Evolutionary conservation across 2,329 filamentous ascomycete species (phyloP), one percentile per base, ranked within the genome.

Genomic region (Alternaria infectoria): DNA sequence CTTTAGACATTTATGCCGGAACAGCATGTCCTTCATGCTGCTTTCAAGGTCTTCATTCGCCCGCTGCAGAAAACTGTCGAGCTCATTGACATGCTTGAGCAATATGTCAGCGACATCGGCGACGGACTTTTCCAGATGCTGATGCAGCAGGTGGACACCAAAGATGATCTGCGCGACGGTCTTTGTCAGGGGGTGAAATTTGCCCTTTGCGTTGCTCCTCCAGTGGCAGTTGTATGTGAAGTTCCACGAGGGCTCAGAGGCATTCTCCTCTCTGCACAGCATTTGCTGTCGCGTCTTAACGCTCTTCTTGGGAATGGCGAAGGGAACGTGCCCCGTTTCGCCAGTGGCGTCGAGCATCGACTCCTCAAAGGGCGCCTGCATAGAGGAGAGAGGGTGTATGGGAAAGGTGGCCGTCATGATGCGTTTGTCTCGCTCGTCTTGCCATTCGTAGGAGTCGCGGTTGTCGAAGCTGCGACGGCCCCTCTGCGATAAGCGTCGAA

Each of bases 91-190:
- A 79, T 98, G 95, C 13, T 88, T 89, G 75, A 97, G 93, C 59
- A 98, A 85, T 57, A 98, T 98, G 68, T 87, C 89, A 67, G 97
- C 90, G 12, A 97, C 95, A 77, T 97, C 92, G 32, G 89, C 86
- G 69, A 97, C 92, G 70, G 93, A 96, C 80, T 95, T 97, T 57
- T 96, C 94, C 78, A 96, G 88, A 64, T 90, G 89, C 73, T 94
- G 90, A 59, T 96, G 88, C 61, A 98, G 82, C 47, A 98, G 84
- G 78, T 97, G 94, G 40, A 98, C 90, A 19, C 96, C 95, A 79
- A 98, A 98, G 2, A 93, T 91, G 70, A 98, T 94, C 80, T 98
- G 95, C 15, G 95, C 90, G 76, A 96, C 88, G 52, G 97, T 87
- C 82, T 97, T 97, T 84, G 91, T 90, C 63, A 98, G 83, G 67